A percentile compares a stretch with the other conserved stretches of the same genome.
These are phyloP conservation scores for Geranium rotundifolium DNA, from an alignment of 345 rosid genomes.

Conservation along the genomic window DNA sequence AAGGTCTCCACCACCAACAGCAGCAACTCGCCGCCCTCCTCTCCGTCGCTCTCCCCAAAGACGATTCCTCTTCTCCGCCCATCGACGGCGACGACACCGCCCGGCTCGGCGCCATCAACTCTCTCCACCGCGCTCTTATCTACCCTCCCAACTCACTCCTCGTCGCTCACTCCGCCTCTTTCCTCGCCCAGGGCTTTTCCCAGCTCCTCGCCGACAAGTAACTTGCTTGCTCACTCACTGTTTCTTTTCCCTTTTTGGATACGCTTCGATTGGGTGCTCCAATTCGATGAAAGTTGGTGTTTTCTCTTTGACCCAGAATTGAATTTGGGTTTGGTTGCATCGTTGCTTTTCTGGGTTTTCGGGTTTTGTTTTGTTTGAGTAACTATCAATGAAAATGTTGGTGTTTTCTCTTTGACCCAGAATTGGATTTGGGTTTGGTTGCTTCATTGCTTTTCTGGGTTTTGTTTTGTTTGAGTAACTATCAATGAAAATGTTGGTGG, in stretches of 20 bases:
- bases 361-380: neutral
- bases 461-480: neutral
- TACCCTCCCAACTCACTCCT: slow-evolving; percentile 79
- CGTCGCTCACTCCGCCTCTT: slow-evolving; percentile 75
- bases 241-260: neutral
- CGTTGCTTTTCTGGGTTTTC: neutral
- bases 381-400: neutral
- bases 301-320: neutral
- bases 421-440: neutral
- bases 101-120: slow-evolving; percentile 57
- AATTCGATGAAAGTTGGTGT: neutral
- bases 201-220: slow-evolving; percentile 78
- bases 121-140: slow-evolving; percentile 74
- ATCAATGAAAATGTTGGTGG: neutral
- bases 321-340: neutral
- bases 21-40: slow-evolving; percentile 71
- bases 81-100: slow-evolving; percentile 46
- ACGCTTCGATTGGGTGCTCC: neutral
- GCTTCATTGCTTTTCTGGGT: neutral
- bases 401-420: neutral
- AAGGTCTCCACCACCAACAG: slow-evolving; percentile 65
- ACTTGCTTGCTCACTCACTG: neutral
- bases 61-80: slow-evolving; percentile 22
- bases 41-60: slow-evolving; percentile 61
- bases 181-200: slow-evolving; percentile 69